Percentiles rank a stretch among this genome's conserved stretches.
Conservation (phyloP, 495 filamentous ascomycete species). For the Aspergillus sclerotiicarbonarius region DNA sequence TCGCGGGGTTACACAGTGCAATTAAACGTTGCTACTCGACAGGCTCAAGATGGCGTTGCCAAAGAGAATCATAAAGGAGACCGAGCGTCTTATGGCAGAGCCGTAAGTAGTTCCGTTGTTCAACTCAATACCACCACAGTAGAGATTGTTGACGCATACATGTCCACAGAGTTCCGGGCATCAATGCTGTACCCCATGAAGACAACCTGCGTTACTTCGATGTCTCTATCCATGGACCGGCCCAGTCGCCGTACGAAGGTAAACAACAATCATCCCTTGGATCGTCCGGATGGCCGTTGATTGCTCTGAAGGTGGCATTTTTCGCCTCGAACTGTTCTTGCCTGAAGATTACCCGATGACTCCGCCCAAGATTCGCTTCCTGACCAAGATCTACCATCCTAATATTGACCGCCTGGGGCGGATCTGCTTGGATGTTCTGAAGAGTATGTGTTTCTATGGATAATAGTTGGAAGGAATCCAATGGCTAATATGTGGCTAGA, state of each 20-base stretch:
- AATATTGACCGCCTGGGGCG: conserved; percentile 97
- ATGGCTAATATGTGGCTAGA: conserved; percentile 49
- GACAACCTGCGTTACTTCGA: conserved; percentile 99
- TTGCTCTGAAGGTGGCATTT: conserved; percentile 70
- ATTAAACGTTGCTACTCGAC: background rate
- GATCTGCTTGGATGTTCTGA: conserved; percentile 96
- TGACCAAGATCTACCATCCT: conserved; percentile 98
- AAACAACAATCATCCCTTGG: conserved; percentile 1
- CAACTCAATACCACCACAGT: background rate
- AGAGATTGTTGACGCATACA: conserved; percentile 9
- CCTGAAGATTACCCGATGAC: conserved; percentile 99
- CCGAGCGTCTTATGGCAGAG: conserved; percentile 92
- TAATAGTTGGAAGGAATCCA: background rate
- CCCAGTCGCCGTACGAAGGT: conserved; percentile 93
- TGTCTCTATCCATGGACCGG: conserved; percentile 92
- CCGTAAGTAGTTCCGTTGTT: conserved; percentile 59
- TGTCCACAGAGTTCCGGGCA: conserved; percentile 77
- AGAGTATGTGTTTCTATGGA: conserved; percentile 60
- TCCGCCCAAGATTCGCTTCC: conserved; percentile 94
- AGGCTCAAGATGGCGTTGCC: conserved; percentile 66
- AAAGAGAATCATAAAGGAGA: conserved; percentile 98
- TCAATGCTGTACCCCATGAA: conserved; percentile 96
- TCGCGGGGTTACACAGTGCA: conserved; percentile 5
- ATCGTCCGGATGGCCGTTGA: conserved; percentile 15
- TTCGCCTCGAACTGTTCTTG: conserved; percentile 97